These are phyloP conservation scores for Pulveroboletus frians DNA, from an alignment of 768 basidiomycete species.

Conservation along the genomic window DNA sequence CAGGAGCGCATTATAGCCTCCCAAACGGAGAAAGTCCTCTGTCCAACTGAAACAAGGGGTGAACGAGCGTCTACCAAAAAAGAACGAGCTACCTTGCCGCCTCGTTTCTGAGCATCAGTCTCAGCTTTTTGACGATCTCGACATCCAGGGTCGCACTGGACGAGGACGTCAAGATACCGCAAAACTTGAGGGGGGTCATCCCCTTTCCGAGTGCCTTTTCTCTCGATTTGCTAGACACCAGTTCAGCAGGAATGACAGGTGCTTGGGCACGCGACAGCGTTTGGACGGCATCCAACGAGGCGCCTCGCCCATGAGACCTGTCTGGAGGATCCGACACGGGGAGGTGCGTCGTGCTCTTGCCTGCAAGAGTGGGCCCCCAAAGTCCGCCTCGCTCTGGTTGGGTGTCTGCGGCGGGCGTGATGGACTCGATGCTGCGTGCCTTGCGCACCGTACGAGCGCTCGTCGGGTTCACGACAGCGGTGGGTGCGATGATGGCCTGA, in stretches of 20 bases:
- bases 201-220: constrained; percentile 52
- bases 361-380: constrained; percentile 25
- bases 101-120: constrained; percentile 85
- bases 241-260: constrained; percentile 34
- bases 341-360: constrained; percentile 30
- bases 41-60: constrained; percentile 63
- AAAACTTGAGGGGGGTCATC: constrained; percentile 60
- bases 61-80: not conserved
- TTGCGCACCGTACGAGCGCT: constrained; percentile 60
- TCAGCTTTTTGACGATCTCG: constrained; percentile 80
- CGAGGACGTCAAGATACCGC: constrained; percentile 58
- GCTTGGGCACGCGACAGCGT: constrained; percentile 53
- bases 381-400: constrained; percentile 21
- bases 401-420: constrained; percentile 41
- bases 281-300: constrained; percentile 52
- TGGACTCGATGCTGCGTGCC: constrained; percentile 69
- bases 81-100: constrained; percentile 65
- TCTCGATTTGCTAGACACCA: constrained; percentile 40
- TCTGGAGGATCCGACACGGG: constrained; percentile 25
- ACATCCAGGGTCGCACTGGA: constrained; percentile 79
- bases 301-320: constrained; percentile 49
- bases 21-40: constrained; percentile 72
- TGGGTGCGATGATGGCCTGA: constrained; percentile 46
- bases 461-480: constrained; percentile 28
- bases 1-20: too few relatives aligned